Percentiles rank a stretch among this genome's conserved stretches.
phyloP scores from a whole-genome alignment of 2,329 filamentous ascomycete species.

The Aspergillus aculeatus region DNA sequence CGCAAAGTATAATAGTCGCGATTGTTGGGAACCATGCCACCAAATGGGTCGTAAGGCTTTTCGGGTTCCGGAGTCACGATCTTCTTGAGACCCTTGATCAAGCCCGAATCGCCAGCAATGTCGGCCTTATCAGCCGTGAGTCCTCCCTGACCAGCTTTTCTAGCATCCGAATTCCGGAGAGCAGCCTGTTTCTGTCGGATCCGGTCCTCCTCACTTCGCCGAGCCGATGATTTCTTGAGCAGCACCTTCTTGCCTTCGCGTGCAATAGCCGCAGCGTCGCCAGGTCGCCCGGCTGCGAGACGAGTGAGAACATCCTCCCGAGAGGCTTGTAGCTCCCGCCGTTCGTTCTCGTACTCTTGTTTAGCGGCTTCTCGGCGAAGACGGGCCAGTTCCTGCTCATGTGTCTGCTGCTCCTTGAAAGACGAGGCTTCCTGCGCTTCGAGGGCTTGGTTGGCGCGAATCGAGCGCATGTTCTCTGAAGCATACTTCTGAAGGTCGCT shows the following conservation, averaged over 20 bases:
- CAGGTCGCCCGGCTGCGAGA: constrained; percentile 61
- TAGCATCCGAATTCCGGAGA: constrained; percentile 35
- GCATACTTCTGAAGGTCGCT: constrained; percentile 67
- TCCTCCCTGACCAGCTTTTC: constrained; percentile 23
- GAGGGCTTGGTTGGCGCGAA: constrained; percentile 49
- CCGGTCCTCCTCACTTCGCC: constrained; percentile 54
- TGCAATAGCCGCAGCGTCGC: constrained; percentile 57
- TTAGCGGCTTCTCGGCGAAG: constrained; percentile 62
- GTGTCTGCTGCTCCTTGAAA: constrained; percentile 49
- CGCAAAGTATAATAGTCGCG: constrained; percentile 70
- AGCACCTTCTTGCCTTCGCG: constrained; percentile 59
- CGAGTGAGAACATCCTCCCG: constrained; percentile 69
- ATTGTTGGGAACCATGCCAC: constrained; percentile 62
- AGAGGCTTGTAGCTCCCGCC: constrained; percentile 61
- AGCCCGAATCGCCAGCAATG: constrained; percentile 34
- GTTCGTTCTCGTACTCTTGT: constrained; percentile 70
- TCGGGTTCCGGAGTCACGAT: constrained; percentile 61
- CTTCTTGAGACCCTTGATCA: constrained; percentile 78
- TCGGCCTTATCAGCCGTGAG: constrained; percentile 28
- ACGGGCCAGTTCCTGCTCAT: constrained; percentile 66
- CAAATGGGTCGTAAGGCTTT: constrained; percentile 85
- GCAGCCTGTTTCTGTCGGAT: constrained; percentile 47
- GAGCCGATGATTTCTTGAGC: constrained; percentile 68
- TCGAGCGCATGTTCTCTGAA: constrained; percentile 65
- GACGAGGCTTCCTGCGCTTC: constrained; percentile 49